Base-by-base conservation (phyloP, 2,329 filamentous ascomycete species). In the Colletotrichum aenigma region DNA sequence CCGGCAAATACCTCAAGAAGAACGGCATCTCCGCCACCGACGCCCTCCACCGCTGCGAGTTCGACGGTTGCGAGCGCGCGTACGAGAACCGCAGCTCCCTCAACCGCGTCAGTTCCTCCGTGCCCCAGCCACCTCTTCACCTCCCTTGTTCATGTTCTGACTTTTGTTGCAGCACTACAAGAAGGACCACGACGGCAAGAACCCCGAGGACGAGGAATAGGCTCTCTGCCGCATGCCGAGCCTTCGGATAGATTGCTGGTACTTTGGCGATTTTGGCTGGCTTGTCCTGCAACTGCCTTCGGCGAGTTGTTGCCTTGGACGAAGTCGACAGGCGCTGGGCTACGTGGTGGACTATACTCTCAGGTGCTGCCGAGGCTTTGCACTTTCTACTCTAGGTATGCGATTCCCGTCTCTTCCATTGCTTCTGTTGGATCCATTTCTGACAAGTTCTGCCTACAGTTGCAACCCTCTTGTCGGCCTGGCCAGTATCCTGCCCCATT, bases 321-420 rank as follows among this genome's bases (percentile, higher is more conserved):
- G 43, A 21, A 21, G 3, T n/a, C 2, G 43, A 21, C 10, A 21
- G 10, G 43, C n/a, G n/a, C 1, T 21, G n/a, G 6, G n/a, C 18
- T 52, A 52, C 43, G n/a, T 13, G 43, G 10, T 21, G 12, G 43
- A 3, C 4, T 21, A 7, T 21, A 0, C 6, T 52, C 43, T 52
- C 43, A 4, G 43, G n/a, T 21, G 6, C 16, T n/a, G 7, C 26
- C 12, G 12, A 18, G 6, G 9, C 56, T 60, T 3, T n/a, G 16
- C 26, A 13, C 16, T 32, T 60, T 6, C 16, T 30, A 7, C 16
- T 6, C 2, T n/a, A n/a, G 24, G 28, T 60, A 32, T 18, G 56
- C 0, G 9, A 0, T 13, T 7, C 2, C n/a, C 3, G 6, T 21
- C 2, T 0, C 43, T 13, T 13, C 0, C 10, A 21, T 7, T 21